A percentile compares a stretch with the other conserved stretches of the same genome.
Evolutionary conservation across 352 stramenopile genomes (phyloP).

Genomic region (Globisporangium solare): DNA sequence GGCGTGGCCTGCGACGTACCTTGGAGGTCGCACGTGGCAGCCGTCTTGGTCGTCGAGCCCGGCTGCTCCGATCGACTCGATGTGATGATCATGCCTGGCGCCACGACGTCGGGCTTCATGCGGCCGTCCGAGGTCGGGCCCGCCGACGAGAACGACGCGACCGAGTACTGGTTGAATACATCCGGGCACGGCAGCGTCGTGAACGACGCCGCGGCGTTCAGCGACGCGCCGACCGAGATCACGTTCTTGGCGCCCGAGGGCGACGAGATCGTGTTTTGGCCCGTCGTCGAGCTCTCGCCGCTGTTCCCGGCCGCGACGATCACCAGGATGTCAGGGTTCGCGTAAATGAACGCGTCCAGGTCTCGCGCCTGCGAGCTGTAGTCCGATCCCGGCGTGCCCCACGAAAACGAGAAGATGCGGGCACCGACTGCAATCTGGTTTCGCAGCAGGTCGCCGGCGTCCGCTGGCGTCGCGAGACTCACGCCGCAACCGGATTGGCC

Average conservation of each 20-base stretch:
- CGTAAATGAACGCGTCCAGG: slow-evolving; percentile 77
- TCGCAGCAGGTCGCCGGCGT: slow-evolving; percentile 55
- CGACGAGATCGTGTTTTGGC: slow-evolving; percentile 64
- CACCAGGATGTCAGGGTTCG: slow-evolving; percentile 82
- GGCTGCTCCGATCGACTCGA: slow-evolving; percentile 65
- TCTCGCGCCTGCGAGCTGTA: slow-evolving; percentile 75
- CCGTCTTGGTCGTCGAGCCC: slow-evolving; percentile 48
- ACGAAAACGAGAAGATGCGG: slow-evolving; percentile 83
- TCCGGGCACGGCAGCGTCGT: slow-evolving; percentile 36
- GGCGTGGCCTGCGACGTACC: slow-evolving; percentile 76
- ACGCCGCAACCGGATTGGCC: slow-evolving; percentile 49
- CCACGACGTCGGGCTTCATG: slow-evolving; percentile 86
- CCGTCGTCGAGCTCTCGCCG: slow-evolving; percentile 45
- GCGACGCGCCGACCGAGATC: slow-evolving; percentile 74
- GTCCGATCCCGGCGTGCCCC: slow-evolving; percentile 69
- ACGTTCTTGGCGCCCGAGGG: slow-evolving; percentile 82
- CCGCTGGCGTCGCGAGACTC: slow-evolving; percentile 49
- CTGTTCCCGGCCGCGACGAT: slow-evolving; percentile 89
- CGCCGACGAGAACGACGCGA: slow-evolving; percentile 81
- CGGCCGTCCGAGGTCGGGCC: slow-evolving; percentile 79
- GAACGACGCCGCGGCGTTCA: slow-evolving; percentile 58
- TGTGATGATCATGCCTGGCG: slow-evolving; percentile 73
- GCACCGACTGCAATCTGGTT: slow-evolving; percentile 68
- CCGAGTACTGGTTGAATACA: slow-evolving; percentile 67
- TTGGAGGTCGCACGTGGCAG: slow-evolving; percentile 61